These are phyloP conservation scores for Beauveria varroae DNA, from an alignment of 2,329 filamentous ascomycete species.

Conservation along the genomic window DNA sequence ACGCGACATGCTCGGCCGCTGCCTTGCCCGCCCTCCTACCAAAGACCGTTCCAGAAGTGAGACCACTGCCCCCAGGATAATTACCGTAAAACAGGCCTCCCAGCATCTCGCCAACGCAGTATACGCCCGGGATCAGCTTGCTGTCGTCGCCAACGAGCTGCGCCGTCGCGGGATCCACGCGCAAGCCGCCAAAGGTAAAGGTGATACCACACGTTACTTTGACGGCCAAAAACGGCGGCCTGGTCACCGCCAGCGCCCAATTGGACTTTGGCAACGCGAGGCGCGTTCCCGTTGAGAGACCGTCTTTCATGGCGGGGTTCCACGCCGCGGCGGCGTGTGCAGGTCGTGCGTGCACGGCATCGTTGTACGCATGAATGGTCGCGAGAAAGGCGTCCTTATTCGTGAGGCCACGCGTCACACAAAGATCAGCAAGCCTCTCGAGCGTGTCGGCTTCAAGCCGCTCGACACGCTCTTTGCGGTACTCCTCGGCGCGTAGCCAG, in stretches of 20 bases:
- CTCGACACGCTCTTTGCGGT: conserved; percentile 48
- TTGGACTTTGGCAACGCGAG: conserved; percentile 54
- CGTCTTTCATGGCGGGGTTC: conserved; percentile 55
- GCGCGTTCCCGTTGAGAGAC: conserved; percentile 47
- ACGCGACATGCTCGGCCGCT: conserved; percentile 19
- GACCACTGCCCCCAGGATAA: conserved; percentile 55
- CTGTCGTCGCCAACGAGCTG: conserved; percentile 41
- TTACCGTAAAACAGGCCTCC: conserved; percentile 57
- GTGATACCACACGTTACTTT: conserved; percentile 59
- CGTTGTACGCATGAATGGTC: conserved; percentile 50
- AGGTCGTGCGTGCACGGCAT: conserved; percentile 41
- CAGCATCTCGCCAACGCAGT: conserved; percentile 58
- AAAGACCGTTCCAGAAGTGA: conserved; percentile 52
- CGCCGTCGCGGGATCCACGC: conserved; percentile 46
- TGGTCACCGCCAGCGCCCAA: conserved; percentile 53
- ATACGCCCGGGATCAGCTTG: conserved; percentile 45
- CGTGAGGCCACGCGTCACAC: conserved; percentile 38
- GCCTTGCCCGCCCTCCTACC: conserved; percentile 32
- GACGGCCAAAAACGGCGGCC: conserved; percentile 54
- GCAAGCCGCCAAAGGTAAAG: conserved; percentile 60
- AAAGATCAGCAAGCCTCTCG: conserved; percentile 47
- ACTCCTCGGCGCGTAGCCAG: conserved; percentile 55
- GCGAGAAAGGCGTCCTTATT: conserved; percentile 38
- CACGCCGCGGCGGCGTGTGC: conserved; percentile 40
- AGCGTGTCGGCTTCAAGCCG: conserved; percentile 43